Base-by-base conservation (phyloP, 208 protist genomes). In the Leishmania gerbilli region DNA sequence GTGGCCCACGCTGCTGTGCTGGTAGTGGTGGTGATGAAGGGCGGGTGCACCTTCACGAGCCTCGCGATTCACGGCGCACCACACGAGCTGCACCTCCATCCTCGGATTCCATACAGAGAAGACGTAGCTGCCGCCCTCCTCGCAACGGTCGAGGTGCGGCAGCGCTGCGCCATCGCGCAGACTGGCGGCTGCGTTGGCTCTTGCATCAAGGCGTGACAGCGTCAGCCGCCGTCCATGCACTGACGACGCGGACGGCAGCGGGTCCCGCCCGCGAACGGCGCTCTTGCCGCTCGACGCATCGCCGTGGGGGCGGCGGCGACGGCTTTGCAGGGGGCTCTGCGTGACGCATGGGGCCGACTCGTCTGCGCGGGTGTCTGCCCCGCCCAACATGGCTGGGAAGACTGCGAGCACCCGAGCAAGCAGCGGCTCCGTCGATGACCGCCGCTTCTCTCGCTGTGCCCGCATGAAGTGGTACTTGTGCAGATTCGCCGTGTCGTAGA, bases 381-480 rank as follows among this genome's bases (percentile, higher is more conserved):
- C 42, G 19, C 11, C 58, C n/a, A 80, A 55, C 1, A 0, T 45
- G 40, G 80, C 65, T 7, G 81, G 47, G n/a, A n/a, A 45, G 37
- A 78, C 62, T 7, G 71, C 74, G 60, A 77, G 74, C 31, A 83
- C 19, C 15, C 68, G 76, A 7, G 89, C 92, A 1, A 82, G 37
- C 51, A 97, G 82, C 19, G 85, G 90, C n/a, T 79, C 84, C 37
- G 77, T 74, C 45, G 85, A 93, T 53, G 76, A 51, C 15, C 76
- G 84, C n/a, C 94, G 87, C 17, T 60, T 55, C 49, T 88, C 82
- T 11, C 83, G 87, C 75, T 94, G 89, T 69, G 91, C 85, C 47
- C 90, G 86, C 82, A 95, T 91, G 47, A 86, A 90, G 83, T 95
- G 79, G 68, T 97, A 97, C 40, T 87, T 89, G 83, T 95, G 90